Evolutionary conservation across 345 rosid species (phyloP).

Genomic region (Mercurialis annua): DNA sequence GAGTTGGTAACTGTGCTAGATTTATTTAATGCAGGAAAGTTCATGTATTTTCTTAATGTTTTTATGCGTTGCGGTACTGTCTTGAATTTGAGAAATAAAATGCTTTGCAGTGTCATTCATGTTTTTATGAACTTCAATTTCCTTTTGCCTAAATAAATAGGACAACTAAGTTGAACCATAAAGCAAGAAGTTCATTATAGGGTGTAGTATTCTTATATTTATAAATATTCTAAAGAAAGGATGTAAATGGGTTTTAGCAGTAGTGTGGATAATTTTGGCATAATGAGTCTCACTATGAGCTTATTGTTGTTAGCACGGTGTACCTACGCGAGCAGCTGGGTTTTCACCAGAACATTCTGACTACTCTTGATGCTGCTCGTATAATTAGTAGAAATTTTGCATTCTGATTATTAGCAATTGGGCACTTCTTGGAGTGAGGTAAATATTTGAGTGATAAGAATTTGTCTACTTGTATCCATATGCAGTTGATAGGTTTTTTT

Average conservation of each 20-base stretch:
- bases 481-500: neutral
- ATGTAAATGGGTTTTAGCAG: neutral
- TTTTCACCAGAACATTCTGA: slow-evolving; percentile 13
- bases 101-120: too few species aligned
- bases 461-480: neutral
- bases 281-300: slow-evolving; percentile 16
- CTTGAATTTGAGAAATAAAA: too few species aligned
- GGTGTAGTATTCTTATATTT: too few species aligned
- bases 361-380: slow-evolving; percentile 8
- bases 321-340: slow-evolving; percentile 21
- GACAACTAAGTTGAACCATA: too few species aligned
- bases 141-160: too few species aligned
- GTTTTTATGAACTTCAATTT: too few species aligned
- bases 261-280: neutral
- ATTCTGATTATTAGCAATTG: slow-evolving; percentile 16
- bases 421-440: slow-evolving; percentile 14
- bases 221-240: too few species aligned
- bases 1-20: too few species aligned
- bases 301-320: slow-evolving; percentile 17
- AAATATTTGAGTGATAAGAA: neutral
- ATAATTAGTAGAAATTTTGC: slow-evolving; percentile 13
- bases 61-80: too few species aligned
- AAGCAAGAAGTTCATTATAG: too few species aligned
- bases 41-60: too few species aligned
- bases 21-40: too few species aligned